Evolutionary conservation across 768 basidiomycete genomes (phyloP), one percentile per base, ranked within the genome.

Genomic region (Lyophyllum decastes): DNA sequence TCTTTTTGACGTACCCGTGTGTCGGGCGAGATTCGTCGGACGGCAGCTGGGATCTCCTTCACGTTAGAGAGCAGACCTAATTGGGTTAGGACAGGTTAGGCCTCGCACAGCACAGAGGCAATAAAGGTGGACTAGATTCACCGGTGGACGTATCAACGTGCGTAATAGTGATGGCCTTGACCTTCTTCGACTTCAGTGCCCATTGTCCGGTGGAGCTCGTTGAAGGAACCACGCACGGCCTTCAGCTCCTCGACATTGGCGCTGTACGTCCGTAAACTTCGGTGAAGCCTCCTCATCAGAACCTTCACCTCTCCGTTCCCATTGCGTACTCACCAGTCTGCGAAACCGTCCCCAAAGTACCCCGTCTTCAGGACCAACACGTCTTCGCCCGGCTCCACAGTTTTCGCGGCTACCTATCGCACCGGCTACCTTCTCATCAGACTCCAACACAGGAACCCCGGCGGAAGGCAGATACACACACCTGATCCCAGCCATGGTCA

Each of bases 401-500:
- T 77, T 73, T 96, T 96, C 10, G 90, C 84, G 0, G 90, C 87
- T 45, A 92, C 91, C 84, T 91, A 63, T 21, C 24, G 5, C 27
- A 22, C 35, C 49, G 26, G 21, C 19, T 12, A 45, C 35, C 14
- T 16, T 4, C 9, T 17, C 35, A 12, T 38, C 35, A 38, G 35
- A 11, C 16, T 38, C 35, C 35, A 4, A 38, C 35, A 16, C 9
- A 38, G 30, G 30, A 30, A 30, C 30, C 30, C 30, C 10, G 10
- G 10, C 5, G 35, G 14, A 17, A 4, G 16, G 35, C 35, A 10
- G n/a, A 41, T 41, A 17, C 40, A 41, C 79, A 58, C 50, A 78
- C 87, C 80, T 87, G 88, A 67, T 95, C 93, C 92, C 94, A 96
- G 16, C 94, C 94, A n/a, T n/a, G n/a, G n/a, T n/a, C n/a, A n/a